A percentile compares a stretch with the other conserved stretches of the same genome.
Evolutionary conservation across 257 asterid genomes (phyloP).

Genomic region (Lithospermum erythrorhizon): DNA sequence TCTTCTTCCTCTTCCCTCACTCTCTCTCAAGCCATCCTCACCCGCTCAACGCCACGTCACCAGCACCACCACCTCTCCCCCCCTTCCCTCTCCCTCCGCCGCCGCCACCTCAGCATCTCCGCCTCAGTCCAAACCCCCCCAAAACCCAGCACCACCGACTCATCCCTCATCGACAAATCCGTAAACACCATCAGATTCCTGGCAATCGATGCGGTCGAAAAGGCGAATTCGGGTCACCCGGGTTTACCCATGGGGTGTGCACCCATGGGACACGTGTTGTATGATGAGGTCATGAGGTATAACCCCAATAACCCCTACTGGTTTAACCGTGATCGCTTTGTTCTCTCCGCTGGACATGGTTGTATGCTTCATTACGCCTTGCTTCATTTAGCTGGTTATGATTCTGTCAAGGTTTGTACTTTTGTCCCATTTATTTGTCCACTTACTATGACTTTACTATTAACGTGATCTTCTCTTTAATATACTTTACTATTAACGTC

Average conservation of each 20-base stretch:
- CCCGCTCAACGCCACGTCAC: constrained; percentile 47
- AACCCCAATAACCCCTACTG: constrained; percentile 95
- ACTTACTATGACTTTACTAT: neutral
- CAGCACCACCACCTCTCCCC: constrained; percentile 10
- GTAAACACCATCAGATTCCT: constrained; percentile 31
- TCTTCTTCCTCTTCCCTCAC: constrained; percentile 77
- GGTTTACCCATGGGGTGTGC: constrained; percentile 52
- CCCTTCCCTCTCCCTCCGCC: constrained; percentile 27
- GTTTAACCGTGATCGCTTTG: constrained; percentile 90
- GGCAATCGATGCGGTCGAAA: constrained; percentile 45
- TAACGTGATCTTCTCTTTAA: no score
- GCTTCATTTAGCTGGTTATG: constrained; percentile 68
- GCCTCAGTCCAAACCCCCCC: constrained; percentile 67
- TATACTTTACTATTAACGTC: no score
- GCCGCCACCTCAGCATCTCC: constrained; percentile 6
- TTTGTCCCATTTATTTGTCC: constrained; percentile 7
- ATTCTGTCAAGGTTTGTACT: constrained; percentile 47
- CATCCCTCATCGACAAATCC: constrained; percentile 67
- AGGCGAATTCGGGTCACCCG: constrained; percentile 44
- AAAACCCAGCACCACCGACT: constrained; percentile 34
- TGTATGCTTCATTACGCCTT: constrained; percentile 77
- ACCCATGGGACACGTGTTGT: constrained; percentile 90
- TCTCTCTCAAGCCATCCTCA: constrained; percentile 77
- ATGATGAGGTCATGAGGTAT: constrained; percentile 87
- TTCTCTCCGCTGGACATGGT: constrained; percentile 94